These are phyloP conservation scores for Rutstroemia sydowiana DNA, from an alignment of 2,329 filamentous ascomycete genomes.

Conservation along the genomic window DNA sequence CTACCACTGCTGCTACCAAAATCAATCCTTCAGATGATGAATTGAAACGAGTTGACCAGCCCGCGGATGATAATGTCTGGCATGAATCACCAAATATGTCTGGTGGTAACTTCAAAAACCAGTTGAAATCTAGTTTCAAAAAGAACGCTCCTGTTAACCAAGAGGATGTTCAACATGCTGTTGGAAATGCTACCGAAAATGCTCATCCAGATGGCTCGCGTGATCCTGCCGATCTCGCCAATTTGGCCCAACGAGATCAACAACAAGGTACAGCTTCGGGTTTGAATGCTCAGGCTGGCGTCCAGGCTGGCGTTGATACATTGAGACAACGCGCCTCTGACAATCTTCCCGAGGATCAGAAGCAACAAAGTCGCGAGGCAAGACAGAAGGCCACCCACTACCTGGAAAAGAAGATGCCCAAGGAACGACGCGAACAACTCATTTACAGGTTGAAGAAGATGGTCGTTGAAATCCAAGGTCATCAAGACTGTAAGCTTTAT, in stretches of 20 bases:
- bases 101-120: constrained; percentile 59
- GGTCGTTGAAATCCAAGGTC: constrained; percentile 91
- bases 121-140: constrained; percentile 54
- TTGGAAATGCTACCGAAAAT: constrained; percentile 47
- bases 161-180: constrained; percentile 54
- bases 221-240: constrained; percentile 44
- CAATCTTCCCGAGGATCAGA: constrained; percentile 56
- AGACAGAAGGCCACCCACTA: constrained; percentile 60
- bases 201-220: constrained; percentile 49
- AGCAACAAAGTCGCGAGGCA: constrained; percentile 46
- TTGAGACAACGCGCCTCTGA: constrained; percentile 50
- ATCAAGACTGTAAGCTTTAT: constrained; percentile 68
- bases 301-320: constrained; percentile 31
- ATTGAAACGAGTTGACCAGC: constrained; percentile 68
- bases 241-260: constrained; percentile 42
- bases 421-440: constrained; percentile 86
- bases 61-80: constrained; percentile 89
- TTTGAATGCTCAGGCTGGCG: constrained; percentile 44
- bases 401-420: constrained; percentile 75
- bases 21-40: constrained; percentile 74
- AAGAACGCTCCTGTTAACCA: constrained; percentile 42
- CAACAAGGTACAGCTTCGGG: constrained; percentile 37
- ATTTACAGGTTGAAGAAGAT: constrained; percentile 97
- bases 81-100: constrained; percentile 76
- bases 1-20: constrained; percentile 65